Conservation (phyloP, 2,329 filamentous ascomycete species). For the Trichophyton schoenleinii region DNA sequence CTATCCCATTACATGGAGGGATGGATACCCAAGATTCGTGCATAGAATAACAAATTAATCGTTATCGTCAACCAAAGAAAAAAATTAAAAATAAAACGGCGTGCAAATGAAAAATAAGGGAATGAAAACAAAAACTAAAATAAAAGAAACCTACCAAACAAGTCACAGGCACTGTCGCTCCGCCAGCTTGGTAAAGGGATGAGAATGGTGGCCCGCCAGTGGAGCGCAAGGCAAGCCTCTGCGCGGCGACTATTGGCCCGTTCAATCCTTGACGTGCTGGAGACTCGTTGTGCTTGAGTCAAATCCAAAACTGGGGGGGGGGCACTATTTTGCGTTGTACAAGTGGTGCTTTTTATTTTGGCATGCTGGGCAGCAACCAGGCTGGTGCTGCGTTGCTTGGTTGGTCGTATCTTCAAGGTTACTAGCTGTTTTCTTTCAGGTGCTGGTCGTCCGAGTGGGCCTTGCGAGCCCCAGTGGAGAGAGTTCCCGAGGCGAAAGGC, state of each 20-base stretch:
- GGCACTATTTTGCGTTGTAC: neutral
- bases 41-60: neutral
- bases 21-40: constrained; percentile 4
- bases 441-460: neutral
- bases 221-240: neutral
- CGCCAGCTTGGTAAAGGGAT: constrained; percentile 7
- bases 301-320: neutral
- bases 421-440: neutral
- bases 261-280: neutral
- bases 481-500: constrained; percentile 4
- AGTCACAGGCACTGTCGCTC: constrained; percentile 5
- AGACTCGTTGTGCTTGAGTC: constrained; percentile 1
- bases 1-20: constrained; percentile 4
- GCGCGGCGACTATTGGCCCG: neutral
- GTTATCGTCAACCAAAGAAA: constrained; percentile 4
- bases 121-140: constrained; percentile 2
- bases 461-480: constrained; percentile 1
- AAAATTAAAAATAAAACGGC: constrained; percentile 1
- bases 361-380: neutral
- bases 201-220: constrained; percentile 1
- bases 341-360: neutral
- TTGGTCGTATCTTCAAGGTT: neutral
- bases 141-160: constrained; percentile 1
- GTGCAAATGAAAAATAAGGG: constrained; percentile 2
- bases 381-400: neutral